Conservation (phyloP, 768 basidiomycete species). For the Macrolepiota dolichaula region DNA sequence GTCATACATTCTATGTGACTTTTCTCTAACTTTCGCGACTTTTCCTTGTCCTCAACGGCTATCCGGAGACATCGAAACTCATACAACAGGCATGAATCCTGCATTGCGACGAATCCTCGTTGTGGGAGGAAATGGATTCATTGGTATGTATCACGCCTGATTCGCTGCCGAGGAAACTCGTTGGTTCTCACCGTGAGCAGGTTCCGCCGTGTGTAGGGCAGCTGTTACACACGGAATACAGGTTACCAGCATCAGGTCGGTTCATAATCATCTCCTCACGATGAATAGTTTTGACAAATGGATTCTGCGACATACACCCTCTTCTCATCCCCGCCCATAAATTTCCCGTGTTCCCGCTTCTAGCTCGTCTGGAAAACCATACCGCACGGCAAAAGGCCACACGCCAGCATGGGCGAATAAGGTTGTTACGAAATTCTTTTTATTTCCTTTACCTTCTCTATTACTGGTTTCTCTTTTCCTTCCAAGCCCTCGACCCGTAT, state of each 20-base stretch:
- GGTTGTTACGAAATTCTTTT: slow-evolving; percentile 34
- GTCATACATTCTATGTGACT: slow-evolving; percentile 3
- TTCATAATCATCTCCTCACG: background rate
- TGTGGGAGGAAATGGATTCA: slow-evolving; percentile 97
- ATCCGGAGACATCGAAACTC: background rate
- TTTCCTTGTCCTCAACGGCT: background rate
- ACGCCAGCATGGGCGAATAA: slow-evolving; percentile 80
- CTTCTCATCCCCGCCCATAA: background rate
- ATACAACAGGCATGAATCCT: slow-evolving; percentile 24
- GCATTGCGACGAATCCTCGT: slow-evolving; percentile 72
- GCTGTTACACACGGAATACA: slow-evolving; percentile 81
- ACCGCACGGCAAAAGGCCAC: slow-evolving; percentile 86
- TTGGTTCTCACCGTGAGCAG: slow-evolving; percentile 36
- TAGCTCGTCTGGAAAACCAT: slow-evolving; percentile 87
- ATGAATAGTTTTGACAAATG: background rate
- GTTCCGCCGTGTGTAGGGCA: slow-evolving; percentile 90
- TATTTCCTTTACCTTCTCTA: slow-evolving; percentile 11
- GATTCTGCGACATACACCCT: background rate
- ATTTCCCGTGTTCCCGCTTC: slow-evolving; percentile 3
- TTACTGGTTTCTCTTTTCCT: background rate
- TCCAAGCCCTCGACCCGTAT: background rate
- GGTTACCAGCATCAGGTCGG: slow-evolving; percentile 87
- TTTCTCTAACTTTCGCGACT: background rate
- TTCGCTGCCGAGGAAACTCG: slow-evolving; percentile 8
- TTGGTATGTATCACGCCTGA: slow-evolving; percentile 50